These are phyloP conservation scores for Saccharum hybrid DNA, from an alignment of 202 grass and related monocot genomes.

Conservation along the genomic window DNA sequence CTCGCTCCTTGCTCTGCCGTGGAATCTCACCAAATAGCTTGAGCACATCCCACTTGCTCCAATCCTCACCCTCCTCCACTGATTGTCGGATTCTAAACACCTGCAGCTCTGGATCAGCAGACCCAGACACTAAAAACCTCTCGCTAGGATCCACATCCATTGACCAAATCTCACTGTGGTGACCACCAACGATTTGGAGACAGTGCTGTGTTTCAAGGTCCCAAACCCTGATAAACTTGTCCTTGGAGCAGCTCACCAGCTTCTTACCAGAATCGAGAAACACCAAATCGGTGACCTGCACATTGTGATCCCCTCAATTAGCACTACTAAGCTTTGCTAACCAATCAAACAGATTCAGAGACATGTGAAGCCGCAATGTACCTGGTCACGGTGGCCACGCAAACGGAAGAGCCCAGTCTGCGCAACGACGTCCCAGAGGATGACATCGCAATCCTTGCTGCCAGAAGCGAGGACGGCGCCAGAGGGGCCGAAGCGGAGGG, in stretches of 20 bases:
- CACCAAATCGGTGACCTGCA: slow-evolving; percentile 83
- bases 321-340: neutral
- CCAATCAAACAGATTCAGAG: neutral
- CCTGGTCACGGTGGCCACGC: slow-evolving; percentile 91
- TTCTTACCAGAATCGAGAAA: slow-evolving; percentile 95
- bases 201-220: slow-evolving; percentile 93
- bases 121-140: slow-evolving; percentile 82
- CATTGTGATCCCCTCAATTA: slow-evolving; percentile 12
- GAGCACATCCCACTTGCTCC: slow-evolving; percentile 83
- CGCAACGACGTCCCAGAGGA: slow-evolving; percentile 88
- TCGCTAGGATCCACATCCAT: slow-evolving; percentile 76
- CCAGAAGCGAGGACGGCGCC: slow-evolving; percentile 87
- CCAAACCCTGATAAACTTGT: slow-evolving; percentile 95
- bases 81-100: slow-evolving; percentile 70
- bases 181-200: slow-evolving; percentile 85
- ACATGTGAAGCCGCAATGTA: slow-evolving; percentile 6
- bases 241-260: slow-evolving; percentile 90
- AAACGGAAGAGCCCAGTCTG: slow-evolving; percentile 84
- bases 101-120: slow-evolving; percentile 69
- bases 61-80: slow-evolving; percentile 54
- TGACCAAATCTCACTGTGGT: slow-evolving; percentile 88
- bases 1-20: slow-evolving; percentile 79
- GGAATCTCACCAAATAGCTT: slow-evolving; percentile 94
- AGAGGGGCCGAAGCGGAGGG: slow-evolving; percentile 62
- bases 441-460: slow-evolving; percentile 90